A percentile compares a stretch with the other conserved stretches of the same genome.
Conservation (phyloP, 495 filamentous ascomycete genomes). For the Cercophora newfieldiana region DNA sequence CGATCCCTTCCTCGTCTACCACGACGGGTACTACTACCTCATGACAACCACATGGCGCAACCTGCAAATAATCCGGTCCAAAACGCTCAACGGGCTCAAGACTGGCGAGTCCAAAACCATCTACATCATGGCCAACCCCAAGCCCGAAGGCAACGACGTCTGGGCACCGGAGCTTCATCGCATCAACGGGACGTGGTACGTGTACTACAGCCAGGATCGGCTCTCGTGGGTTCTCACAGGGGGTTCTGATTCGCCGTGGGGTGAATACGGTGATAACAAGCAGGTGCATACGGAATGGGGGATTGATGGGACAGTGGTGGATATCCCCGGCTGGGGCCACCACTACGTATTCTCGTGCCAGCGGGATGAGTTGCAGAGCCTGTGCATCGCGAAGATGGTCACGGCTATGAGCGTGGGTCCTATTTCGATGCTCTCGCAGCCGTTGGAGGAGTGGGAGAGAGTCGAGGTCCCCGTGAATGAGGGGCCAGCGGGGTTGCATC, state of each 20-base stretch:
- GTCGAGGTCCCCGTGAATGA: conserved; percentile 1
- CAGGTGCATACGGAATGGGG: conserved; percentile 5
- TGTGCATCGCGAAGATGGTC: background rate
- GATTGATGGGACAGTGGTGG: background rate
- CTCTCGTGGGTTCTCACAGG: background rate
- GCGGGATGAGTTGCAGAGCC: background rate
- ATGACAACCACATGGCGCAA: conserved; percentile 2
- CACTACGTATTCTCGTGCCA: conserved; percentile 4
- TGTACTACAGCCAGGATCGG: background rate
- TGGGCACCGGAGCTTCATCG: conserved; percentile 5
- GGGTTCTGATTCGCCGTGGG: conserved; percentile 1
- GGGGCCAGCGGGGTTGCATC: background rate
- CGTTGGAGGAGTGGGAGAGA: background rate
- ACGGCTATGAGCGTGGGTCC: background rate
- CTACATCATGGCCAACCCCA: conserved; percentile 6
- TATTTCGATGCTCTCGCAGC: background rate
- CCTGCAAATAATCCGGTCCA: background rate
- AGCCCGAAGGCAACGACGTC: background rate
- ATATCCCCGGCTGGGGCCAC: background rate
- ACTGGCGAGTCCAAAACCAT: background rate
- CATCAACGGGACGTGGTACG: conserved; percentile 5
- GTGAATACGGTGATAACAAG: background rate
- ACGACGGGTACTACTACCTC: conserved; percentile 9
- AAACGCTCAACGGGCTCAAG: background rate
- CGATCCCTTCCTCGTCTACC: conserved; percentile 5